Conservation (phyloP, 2,329 filamentous ascomycete genomes). For the Talaromyces sp. region DNA sequence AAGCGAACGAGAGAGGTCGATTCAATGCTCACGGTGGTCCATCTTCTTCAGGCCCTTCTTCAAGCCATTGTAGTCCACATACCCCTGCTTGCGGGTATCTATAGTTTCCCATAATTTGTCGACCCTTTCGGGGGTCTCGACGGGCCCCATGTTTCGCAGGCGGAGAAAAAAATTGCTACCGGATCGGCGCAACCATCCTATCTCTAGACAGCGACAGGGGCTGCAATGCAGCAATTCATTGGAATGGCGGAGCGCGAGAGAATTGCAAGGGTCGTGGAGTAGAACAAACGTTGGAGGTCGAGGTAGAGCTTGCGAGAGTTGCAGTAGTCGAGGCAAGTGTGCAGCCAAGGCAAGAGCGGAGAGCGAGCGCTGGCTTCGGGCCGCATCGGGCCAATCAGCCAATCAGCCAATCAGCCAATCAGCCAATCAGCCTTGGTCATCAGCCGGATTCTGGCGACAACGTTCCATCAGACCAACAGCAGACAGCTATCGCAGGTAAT, state of each 20-base stretch:
- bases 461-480: background rate
- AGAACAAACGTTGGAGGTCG: background rate
- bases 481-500: background rate
- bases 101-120: conserved; percentile 79
- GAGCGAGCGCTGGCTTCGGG: background rate
- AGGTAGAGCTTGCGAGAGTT: background rate
- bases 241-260: background rate
- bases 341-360: background rate
- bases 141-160: conserved; percentile 51
- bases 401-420: conserved; percentile 1
- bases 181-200: conserved; percentile 9
- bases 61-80: conserved; percentile 77
- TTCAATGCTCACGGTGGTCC: conserved; percentile 70
- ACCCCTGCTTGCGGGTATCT: conserved; percentile 69
- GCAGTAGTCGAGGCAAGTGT: background rate
- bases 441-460: background rate
- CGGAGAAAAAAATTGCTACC: conserved; percentile 7
- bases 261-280: background rate
- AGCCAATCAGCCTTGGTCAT: background rate
- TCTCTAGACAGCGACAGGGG: background rate
- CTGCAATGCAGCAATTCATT: background rate
- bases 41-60: conserved; percentile 81
- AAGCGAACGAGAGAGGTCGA: conserved; percentile 8
- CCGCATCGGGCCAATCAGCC: background rate
- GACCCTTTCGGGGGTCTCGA: conserved; percentile 72